phyloP scores from a whole-genome alignment of 345 rosid species.

The Hibiscus tridactylites region DNA sequence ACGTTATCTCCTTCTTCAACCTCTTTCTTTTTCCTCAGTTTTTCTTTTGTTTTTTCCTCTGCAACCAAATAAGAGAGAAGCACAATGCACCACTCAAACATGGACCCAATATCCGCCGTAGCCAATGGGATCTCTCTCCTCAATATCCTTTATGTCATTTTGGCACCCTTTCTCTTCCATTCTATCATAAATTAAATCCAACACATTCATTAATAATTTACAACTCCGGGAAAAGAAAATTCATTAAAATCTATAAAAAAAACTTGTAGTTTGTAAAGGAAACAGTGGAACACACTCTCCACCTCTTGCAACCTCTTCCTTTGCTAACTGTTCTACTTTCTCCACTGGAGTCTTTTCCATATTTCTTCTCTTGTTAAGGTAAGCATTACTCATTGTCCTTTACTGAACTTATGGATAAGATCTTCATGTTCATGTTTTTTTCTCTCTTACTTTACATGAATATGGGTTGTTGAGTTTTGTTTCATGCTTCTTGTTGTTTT shows the following conservation, averaged over 20 bases:
- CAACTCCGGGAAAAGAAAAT: neutral
- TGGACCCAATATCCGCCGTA: conserved; percentile 39
- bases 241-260: neutral
- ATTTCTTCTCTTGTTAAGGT: neutral
- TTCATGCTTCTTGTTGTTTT: neutral
- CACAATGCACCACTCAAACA: conserved; percentile 38
- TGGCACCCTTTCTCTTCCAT: conserved; percentile 2
- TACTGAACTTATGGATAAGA: neutral
- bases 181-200: neutral
- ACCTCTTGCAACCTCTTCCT: neutral
- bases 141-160: conserved; percentile 38
- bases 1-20: no score
- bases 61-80: neutral
- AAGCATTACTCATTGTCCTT: neutral
- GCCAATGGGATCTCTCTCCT: conserved; percentile 46
- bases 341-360: neutral
- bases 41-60: no score
- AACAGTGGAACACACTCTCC: neutral
- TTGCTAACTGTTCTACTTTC: neutral
- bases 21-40: no score
- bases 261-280: neutral
- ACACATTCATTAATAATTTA: neutral
- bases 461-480: neutral
- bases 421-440: neutral
- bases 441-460: neutral